Percentiles rank a stretch among this genome's conserved stretches.
phyloP scores from a whole-genome alignment of 2,329 filamentous ascomycete species.

The Teratosphaeria destructans region DNA sequence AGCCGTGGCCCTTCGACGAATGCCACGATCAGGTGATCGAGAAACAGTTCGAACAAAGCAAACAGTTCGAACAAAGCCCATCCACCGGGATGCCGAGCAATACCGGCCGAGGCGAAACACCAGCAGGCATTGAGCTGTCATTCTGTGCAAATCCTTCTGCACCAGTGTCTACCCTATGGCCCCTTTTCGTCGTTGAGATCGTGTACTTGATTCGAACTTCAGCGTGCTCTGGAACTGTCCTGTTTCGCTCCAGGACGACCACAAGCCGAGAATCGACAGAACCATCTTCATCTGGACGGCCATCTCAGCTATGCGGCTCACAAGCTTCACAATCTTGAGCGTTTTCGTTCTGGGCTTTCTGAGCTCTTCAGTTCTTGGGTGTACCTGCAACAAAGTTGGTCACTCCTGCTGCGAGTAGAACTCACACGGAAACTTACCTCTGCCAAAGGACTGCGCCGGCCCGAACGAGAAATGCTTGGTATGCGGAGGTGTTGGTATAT shows the following conservation, averaged over 20 bases:
- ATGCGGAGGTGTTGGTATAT: not conserved
- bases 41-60: not conserved
- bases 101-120: not conserved
- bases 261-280: not conserved
- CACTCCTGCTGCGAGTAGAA: not conserved
- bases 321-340: not conserved
- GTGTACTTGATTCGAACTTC: not conserved
- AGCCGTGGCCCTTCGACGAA: not conserved
- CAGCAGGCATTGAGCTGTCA: not conserved
- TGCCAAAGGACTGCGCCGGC: not conserved
- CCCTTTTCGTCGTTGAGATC: not conserved
- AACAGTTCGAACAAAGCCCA: not conserved
- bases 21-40: not conserved
- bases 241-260: not conserved
- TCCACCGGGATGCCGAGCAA: not conserved
- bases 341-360: not conserved
- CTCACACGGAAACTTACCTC: not conserved
- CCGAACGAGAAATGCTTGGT: not conserved
- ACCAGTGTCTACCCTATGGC: not conserved
- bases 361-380: not conserved
- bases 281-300: not conserved
- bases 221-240: not conserved
- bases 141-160: not conserved
- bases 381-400: not conserved
- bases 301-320: not conserved